These are phyloP conservation scores for Ensete glaucum DNA, from an alignment of 176 grass and related monocot genomes.

Conservation along the genomic window DNA sequence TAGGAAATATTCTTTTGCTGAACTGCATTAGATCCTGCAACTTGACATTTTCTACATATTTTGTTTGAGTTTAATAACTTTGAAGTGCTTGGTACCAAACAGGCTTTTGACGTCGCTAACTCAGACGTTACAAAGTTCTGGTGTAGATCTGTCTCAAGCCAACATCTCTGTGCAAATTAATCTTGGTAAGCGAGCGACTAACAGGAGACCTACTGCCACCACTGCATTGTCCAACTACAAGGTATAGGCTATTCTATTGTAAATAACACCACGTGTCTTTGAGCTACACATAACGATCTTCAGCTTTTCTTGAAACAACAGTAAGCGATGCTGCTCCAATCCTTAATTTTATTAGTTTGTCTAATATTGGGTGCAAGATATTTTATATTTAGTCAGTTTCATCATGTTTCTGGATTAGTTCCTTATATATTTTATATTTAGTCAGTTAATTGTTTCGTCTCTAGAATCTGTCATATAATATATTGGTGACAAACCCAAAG, in stretches of 20 bases:
- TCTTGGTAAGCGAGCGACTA: conserved; percentile 63
- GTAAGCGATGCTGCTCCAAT: too few species aligned
- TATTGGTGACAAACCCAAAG: too few species aligned
- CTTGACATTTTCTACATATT: neutral
- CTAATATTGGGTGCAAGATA: too few species aligned
- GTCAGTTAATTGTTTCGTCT: too few species aligned
- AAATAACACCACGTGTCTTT: too few species aligned
- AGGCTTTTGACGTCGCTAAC: conserved; percentile 8
- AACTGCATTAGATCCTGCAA: neutral
- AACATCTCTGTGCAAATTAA: conserved; percentile 92
- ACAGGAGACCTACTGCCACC: conserved; percentile 37
- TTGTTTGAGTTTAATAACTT: neutral
- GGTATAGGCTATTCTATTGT: conserved; percentile 26
- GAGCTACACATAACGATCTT: neutral
- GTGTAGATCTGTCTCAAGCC: conserved; percentile 75
- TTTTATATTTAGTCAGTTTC: too few species aligned
- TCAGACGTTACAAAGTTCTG: conserved; percentile 10
- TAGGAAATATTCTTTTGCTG: neutral
- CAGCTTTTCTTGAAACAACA: neutral
- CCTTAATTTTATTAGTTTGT: too few species aligned
- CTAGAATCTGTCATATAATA: too few species aligned
- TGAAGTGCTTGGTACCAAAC: neutral
- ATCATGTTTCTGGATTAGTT: too few species aligned
- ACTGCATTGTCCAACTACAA: conserved; percentile 29
- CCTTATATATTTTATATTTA: too few species aligned